Conservation (phyloP, 768 basidiomycete genomes). For the Lactarius sp. region DNA sequence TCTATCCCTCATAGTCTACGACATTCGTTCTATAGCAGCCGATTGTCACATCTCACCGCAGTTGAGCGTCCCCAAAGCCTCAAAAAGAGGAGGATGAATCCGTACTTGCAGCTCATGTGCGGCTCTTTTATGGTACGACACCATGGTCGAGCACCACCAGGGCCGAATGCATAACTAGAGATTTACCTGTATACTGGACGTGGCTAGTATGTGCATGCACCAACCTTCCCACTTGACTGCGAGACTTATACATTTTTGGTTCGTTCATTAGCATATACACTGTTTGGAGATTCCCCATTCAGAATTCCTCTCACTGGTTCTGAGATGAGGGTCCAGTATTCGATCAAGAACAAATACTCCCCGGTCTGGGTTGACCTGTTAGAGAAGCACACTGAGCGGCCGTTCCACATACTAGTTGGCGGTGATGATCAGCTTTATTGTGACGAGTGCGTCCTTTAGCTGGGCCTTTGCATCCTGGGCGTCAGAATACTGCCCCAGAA, state of each 20-base stretch:
- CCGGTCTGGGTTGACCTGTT: constrained; percentile 95
- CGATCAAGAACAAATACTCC: constrained; percentile 78
- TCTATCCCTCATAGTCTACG: constrained; percentile 6
- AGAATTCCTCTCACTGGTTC: constrained; percentile 49
- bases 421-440: constrained; percentile 94
- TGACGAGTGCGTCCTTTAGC: constrained; percentile 50
- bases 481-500: constrained; percentile 33
- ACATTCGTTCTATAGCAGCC: constrained; percentile 29
- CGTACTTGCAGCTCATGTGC: constrained; percentile 87
- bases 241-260: not conserved
- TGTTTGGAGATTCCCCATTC: constrained; percentile 91
- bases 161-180: constrained; percentile 45
- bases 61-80: constrained; percentile 61
- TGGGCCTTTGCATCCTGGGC: not conserved
- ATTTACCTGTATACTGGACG: constrained; percentile 62
- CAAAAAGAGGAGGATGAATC: constrained; percentile 63
- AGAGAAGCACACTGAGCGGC: constrained; percentile 66
- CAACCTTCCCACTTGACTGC: not conserved
- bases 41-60: constrained; percentile 50
- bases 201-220: constrained; percentile 39
- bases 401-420: constrained; percentile 89
- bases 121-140: constrained; percentile 89
- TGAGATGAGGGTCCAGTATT: constrained; percentile 78
- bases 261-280: constrained; percentile 65
- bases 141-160: constrained; percentile 40